Evolutionary conservation across 352 stramenopile genomes (phyloP), one percentile per base, ranked within the genome.

Genomic region (Phytophthora quininea): DNA sequence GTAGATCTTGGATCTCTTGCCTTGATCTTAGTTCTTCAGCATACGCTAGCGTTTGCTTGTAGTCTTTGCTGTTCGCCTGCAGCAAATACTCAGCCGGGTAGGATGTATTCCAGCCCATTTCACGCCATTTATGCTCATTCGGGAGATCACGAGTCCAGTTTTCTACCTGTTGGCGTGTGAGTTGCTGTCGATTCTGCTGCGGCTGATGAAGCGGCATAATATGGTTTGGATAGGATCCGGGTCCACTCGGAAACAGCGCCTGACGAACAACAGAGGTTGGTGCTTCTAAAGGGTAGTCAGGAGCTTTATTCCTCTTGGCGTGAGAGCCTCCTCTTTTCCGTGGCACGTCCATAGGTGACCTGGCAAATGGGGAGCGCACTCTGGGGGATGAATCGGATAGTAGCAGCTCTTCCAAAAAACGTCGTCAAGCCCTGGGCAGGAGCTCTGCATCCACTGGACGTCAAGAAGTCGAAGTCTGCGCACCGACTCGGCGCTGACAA

Each of bases 41-140:
- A 45, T 82, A 92, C n/a, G 76, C 79, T 24, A 92, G 65, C 2
- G 84, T 91, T 35, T 81, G 73, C 62, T 84, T 76, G 24, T 77
- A 87, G 60, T 88, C 71, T 63, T 33, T 64, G 61, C 37, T 79
- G 68, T 53, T 77, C 65, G 31, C 54, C 49, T 64, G 68, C 38
- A 54, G 52, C 14, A 84, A 62, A 49, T 93, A 93, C 46, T 93
- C 84, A 15, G 82, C 82, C 30, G 82, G 82, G 42, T 77, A 93
- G 1, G 82, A 91, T 27, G 82, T 89, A 58, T 77, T 88, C 84
- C 84, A 93, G 15, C 84, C 76, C 60, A 86, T 83, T 59, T 93
- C 82, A 8, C 82, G 84, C 45, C 74, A 78, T 63, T 82, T 85
- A 38, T 72, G 54, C 49, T 81, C 77, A 8, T 69, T 69, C 29